phyloP scores from a whole-genome alignment of 2,329 filamentous ascomycete genomes.

The Talaromyces sp. region DNA sequence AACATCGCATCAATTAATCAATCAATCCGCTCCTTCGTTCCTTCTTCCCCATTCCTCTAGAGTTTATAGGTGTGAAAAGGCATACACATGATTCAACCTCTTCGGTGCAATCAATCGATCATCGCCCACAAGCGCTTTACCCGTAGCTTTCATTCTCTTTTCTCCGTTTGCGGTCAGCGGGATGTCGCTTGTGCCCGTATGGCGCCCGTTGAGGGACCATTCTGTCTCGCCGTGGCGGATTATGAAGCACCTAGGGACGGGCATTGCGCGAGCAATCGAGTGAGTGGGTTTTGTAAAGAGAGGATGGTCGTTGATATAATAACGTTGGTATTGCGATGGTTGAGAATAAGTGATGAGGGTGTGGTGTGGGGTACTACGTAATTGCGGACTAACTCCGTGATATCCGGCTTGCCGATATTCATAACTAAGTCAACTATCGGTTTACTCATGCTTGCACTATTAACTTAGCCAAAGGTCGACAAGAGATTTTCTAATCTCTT shows the following conservation, averaged over 20 bases:
- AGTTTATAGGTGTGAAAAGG: neutral
- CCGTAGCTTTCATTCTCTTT: constrained; percentile 71
- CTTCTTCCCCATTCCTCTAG: neutral
- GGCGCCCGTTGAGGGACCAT: constrained; percentile 82
- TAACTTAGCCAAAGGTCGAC: too few relatives aligned
- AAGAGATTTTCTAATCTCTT: too few relatives aligned
- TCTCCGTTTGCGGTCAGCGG: constrained; percentile 79
- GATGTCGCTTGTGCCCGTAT: constrained; percentile 84
- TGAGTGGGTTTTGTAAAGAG: neutral
- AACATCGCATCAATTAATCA: neutral
- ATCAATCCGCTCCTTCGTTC: neutral
- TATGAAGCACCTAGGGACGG: constrained; percentile 72
- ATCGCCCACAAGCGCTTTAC: constrained; percentile 75
- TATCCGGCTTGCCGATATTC: neutral
- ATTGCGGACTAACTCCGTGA: neutral
- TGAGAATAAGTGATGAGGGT: neutral
- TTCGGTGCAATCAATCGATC: constrained; percentile 80
- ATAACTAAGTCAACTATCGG: neutral
- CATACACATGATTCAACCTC: constrained; percentile 78
- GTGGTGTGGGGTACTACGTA: neutral
- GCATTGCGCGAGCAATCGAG: constrained; percentile 25
- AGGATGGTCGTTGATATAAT: neutral
- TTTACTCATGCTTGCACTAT: neutral
- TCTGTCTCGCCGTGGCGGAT: constrained; percentile 91
- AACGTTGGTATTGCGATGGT: neutral